Conservation (phyloP, 768 basidiomycete genomes). For the Kwoniella dendrophila region DNA sequence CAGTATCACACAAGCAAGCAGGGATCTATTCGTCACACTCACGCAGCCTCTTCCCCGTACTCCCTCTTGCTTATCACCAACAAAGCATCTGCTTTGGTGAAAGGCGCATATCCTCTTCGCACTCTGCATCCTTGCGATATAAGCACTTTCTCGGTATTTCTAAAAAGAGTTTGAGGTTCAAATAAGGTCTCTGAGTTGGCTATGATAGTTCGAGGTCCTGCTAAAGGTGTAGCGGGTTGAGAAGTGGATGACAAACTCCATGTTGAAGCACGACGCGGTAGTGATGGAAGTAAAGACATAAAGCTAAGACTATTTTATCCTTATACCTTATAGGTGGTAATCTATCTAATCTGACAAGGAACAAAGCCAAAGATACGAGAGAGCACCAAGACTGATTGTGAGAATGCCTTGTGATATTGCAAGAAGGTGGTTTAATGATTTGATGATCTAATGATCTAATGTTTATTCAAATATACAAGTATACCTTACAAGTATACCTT, state of each 20-base stretch:
- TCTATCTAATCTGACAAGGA: no score
- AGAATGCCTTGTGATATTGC: no score
- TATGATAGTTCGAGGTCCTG: constrained; percentile 2
- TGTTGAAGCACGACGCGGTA: constrained; percentile 13
- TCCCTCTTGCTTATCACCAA: constrained; percentile 22
- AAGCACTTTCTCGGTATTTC: constrained; percentile 22
- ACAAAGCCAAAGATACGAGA: no score
- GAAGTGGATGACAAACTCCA: constrained; percentile 18
- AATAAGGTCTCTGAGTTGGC: constrained; percentile 5
- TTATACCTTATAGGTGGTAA: no score
- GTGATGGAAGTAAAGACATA: constrained; percentile 17
- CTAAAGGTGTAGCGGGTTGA: constrained; percentile 15
- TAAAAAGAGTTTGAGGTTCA: constrained; percentile 18
- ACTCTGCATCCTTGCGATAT: constrained; percentile 25
- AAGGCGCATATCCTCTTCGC: constrained; percentile 20
- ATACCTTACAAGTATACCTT: constrained; percentile 9
- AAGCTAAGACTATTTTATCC: no score
- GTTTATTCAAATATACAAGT: neutral
- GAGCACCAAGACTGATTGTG: neutral
- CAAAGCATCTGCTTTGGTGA: constrained; percentile 25
- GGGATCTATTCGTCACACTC: neutral
- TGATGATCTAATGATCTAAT: neutral
- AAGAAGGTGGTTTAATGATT: neutral
- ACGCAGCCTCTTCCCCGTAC: constrained; percentile 22
- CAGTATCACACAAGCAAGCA: neutral